Percentiles rank a stretch among this genome's conserved stretches.
Evolutionary conservation across 345 rosid species (phyloP).

Genomic region (Capsella bursapastoris): DNA sequence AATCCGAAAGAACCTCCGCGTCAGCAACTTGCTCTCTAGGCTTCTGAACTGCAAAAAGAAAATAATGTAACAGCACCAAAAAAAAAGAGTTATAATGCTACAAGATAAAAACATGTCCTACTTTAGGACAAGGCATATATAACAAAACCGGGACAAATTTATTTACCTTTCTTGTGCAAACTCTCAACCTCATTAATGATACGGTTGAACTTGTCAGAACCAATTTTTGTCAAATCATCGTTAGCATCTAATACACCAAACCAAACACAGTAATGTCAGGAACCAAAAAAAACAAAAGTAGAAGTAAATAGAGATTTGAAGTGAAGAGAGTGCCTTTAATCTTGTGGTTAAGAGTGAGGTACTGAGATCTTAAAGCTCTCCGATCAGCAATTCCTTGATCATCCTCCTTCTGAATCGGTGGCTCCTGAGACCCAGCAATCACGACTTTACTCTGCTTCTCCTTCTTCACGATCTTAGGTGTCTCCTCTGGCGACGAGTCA

Average conservation of each 20-base stretch:
- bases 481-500: background rate
- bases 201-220: conserved; percentile 56
- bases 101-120: background rate
- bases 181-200: conserved; percentile 71
- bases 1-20: conserved; percentile 75
- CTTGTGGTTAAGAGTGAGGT: conserved; percentile 51
- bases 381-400: conserved; percentile 40
- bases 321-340: conserved; percentile 55
- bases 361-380: conserved; percentile 65
- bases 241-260: conserved; percentile 53
- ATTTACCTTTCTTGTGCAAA: conserved; percentile 55
- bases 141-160: background rate
- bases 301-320: background rate
- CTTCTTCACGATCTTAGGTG: conserved; percentile 35
- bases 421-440: background rate
- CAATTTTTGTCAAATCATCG: conserved; percentile 58
- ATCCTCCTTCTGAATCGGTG: conserved; percentile 24
- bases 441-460: conserved; percentile 32
- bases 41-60: conserved; percentile 57
- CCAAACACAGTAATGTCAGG: background rate
- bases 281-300: background rate
- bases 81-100: background rate
- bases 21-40: conserved; percentile 90
- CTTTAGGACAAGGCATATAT: background rate
- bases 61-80: background rate